These are phyloP conservation scores for Geotrichum carabidarum DNA, from an alignment of 1,139 yeast species.

Conservation along the genomic window DNA sequence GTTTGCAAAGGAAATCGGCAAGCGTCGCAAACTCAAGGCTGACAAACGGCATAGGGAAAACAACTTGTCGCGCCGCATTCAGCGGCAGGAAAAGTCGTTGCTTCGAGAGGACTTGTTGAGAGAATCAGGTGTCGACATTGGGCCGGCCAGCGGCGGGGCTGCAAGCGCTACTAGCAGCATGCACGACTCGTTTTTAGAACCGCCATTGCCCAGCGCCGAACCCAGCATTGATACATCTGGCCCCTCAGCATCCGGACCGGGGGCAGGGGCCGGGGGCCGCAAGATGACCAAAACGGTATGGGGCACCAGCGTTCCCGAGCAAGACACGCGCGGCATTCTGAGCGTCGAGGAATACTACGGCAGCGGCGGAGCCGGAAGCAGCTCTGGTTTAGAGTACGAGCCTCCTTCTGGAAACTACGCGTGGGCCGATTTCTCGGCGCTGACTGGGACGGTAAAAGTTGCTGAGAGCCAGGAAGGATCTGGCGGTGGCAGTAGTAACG, in stretches of 20 bases:
- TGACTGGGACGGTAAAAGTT: neutral
- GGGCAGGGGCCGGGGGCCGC: neutral
- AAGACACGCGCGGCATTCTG: neutral
- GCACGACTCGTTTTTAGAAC: neutral
- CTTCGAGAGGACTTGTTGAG: slow-evolving; percentile 30
- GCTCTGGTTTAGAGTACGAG: neutral
- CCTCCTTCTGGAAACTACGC: slow-evolving; percentile 1
- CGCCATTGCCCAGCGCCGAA: neutral
- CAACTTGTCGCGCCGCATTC: slow-evolving; percentile 54
- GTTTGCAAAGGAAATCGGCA: slow-evolving; percentile 57
- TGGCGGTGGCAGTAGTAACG: slow-evolving; percentile 33
- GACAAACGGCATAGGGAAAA: slow-evolving; percentile 63
- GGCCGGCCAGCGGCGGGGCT: neutral
- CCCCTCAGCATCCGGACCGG: neutral
- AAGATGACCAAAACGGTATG: slow-evolving; percentile 8
- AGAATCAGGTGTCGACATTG: slow-evolving; percentile 23
- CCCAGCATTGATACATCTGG: neutral
- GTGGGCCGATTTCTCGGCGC: slow-evolving; percentile 8
- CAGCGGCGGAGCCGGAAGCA: neutral
- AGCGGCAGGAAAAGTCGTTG: slow-evolving; percentile 51
- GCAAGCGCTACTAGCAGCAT: neutral
- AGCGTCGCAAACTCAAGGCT: slow-evolving; percentile 51
- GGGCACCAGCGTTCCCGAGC: slow-evolving; percentile 15
- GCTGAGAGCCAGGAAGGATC: neutral
- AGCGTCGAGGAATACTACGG: neutral